Percentiles rank a stretch among this genome's conserved stretches.
Conservation (phyloP, 2,329 filamentous ascomycete species). For the Aspergillus sp. region DNA sequence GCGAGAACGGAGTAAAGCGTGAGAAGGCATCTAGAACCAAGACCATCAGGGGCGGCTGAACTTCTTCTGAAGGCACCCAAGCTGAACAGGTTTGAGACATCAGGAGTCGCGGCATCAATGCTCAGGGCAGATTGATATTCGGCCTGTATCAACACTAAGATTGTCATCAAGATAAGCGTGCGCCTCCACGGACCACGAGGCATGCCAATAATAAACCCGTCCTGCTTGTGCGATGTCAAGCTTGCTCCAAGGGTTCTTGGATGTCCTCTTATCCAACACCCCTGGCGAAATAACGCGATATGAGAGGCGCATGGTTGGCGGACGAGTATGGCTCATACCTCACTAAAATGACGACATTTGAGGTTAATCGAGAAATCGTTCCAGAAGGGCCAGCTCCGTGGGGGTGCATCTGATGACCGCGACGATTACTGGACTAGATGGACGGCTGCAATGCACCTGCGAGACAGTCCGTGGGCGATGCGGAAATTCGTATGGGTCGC, state of each 20-base stretch:
- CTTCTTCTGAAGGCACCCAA: neutral
- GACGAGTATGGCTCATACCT: slow-evolving; percentile 7
- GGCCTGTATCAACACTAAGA: neutral
- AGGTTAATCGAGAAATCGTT: neutral
- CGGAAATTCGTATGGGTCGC: neutral
- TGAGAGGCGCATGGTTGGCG: neutral
- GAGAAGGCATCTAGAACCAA: neutral
- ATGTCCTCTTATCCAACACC: neutral
- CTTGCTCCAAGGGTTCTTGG: slow-evolving; percentile 4
- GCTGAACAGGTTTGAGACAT: neutral
- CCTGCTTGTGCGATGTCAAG: slow-evolving; percentile 1
- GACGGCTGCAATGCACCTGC: neutral
- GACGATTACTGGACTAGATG: neutral
- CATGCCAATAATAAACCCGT: slow-evolving; percentile 2
- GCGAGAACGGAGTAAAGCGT: neutral
- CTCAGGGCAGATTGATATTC: neutral
- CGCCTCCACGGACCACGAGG: neutral
- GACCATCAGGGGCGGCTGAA: neutral
- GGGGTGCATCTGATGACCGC: neutral
- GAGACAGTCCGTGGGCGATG: neutral
- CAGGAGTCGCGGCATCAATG: neutral
- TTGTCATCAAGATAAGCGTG: slow-evolving; percentile 5
- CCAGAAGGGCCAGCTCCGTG: neutral
- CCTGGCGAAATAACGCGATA: neutral
- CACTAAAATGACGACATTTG: slow-evolving; percentile 11